Evolutionary conservation across 2,329 filamentous ascomycete genomes (phyloP), one percentile per base, ranked within the genome.

Genomic region (Fusarium subglutinans): DNA sequence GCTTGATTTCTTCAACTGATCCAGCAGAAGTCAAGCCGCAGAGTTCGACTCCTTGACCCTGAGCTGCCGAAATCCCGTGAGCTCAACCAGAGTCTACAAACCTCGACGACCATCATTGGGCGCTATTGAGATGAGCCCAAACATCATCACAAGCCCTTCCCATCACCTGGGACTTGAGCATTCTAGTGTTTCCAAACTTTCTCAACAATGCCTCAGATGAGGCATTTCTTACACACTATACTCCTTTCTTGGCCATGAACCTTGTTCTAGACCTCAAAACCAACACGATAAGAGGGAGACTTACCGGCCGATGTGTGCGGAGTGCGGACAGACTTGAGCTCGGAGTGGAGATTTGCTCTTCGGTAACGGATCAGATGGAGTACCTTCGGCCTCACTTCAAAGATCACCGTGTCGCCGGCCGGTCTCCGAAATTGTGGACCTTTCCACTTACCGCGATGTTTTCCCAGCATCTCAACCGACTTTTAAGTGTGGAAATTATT

Each of bases 331-430:
- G 43, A 66, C 47, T 59, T 64, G 69, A 57, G 53, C 48, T 47
- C 53, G 65, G 67, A 60, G 74, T 66, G 72, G 72, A 65, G 61
- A 48, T 50, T 26, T 56, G 53, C 18, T 50, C 33, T 37, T 77
- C 71, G 71, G 75, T 72, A 67, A 73, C 73, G 59, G 75, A 73
- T 68, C 71, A 66, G 53, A 66, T 40, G 56, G 66, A 71, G 65
- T 58, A 57, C 35, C 48, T 66, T 63, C 70, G 51, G 58, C 61
- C 48, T 59, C 55, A 56, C 40, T 43, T 53, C 41, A 57, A 62
- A 22, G 53, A 55, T 55, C 43, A 58, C 38, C 54, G 66, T 45
- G 17, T 54, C 45, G 33, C 63, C 68, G 58, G 66, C 54, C 64
- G 61, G 61, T 50, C 51, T 22, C 56, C 28, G 60, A 65, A 66